phyloP scores from a whole-genome alignment of 2,329 filamentous ascomycete species.

The Coniochaeta prunicola region DNA sequence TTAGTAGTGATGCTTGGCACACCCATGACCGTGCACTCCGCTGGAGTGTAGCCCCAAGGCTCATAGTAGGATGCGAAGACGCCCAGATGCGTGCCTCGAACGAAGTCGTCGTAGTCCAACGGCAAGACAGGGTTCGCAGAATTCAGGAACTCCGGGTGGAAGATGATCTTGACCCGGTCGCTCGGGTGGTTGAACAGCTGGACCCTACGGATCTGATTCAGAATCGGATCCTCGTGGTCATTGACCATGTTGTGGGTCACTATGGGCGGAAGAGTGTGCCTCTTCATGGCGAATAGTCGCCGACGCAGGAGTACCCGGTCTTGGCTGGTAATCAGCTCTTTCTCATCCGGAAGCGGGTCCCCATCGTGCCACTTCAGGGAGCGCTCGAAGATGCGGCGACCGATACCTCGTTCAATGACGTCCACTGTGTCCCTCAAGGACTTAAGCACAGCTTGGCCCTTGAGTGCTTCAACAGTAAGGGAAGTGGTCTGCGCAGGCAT shows the following conservation, averaged over 20 bases:
- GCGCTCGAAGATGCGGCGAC: slow-evolving; percentile 88
- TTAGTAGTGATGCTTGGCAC: slow-evolving; percentile 98
- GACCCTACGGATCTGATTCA: slow-evolving; percentile 92
- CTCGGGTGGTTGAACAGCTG: slow-evolving; percentile 94
- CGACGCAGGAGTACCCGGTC: slow-evolving; percentile 89
- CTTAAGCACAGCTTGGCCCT: slow-evolving; percentile 96
- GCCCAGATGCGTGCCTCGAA: slow-evolving; percentile 90
- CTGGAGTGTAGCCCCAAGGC: slow-evolving; percentile 97
- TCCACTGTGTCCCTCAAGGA: slow-evolving; percentile 88
- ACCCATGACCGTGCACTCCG: slow-evolving; percentile 98
- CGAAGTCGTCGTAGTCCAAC: slow-evolving; percentile 97
- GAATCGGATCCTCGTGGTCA: slow-evolving; percentile 83
- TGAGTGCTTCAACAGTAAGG: slow-evolving; percentile 88
- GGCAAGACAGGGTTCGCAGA: slow-evolving; percentile 92
- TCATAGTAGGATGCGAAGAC: slow-evolving; percentile 98
- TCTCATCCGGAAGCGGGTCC: slow-evolving; percentile 88
- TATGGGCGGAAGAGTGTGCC: slow-evolving; percentile 81
- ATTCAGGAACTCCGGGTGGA: slow-evolving; percentile 97
- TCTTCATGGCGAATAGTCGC: slow-evolving; percentile 94
- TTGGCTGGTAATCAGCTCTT: slow-evolving; percentile 85
- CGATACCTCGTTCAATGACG: slow-evolving; percentile 87
- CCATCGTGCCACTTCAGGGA: slow-evolving; percentile 95
- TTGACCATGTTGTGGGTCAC: slow-evolving; percentile 99
- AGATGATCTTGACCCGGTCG: slow-evolving; percentile 94
- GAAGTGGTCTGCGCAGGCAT: slow-evolving; percentile 97